Conservation (phyloP, 305 asterid genomes). For the Fraxinus sp. region DNA sequence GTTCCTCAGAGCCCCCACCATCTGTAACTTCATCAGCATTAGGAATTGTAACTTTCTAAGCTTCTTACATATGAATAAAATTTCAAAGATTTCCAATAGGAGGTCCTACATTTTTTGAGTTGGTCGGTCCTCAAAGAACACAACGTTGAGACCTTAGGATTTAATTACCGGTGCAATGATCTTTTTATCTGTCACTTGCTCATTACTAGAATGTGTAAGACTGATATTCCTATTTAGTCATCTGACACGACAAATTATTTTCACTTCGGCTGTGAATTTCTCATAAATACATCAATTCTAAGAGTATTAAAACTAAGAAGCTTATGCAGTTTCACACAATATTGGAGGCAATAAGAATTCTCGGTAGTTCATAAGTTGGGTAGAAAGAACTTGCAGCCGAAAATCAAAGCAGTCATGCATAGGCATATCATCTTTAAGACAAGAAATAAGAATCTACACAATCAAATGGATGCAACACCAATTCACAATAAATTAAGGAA, state of each 20-base stretch:
- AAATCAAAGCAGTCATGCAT: neutral
- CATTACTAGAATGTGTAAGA: neutral
- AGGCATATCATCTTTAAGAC: neutral
- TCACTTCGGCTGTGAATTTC: neutral
- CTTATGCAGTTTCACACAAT: neutral
- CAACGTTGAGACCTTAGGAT: neutral
- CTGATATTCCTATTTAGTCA: neutral
- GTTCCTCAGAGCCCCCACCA: constrained; percentile 75
- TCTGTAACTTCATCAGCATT: constrained; percentile 51
- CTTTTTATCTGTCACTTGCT: neutral
- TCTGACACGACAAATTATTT: neutral
- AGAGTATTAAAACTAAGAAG: neutral
- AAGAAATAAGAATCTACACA: neutral
- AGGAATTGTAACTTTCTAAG: neutral
- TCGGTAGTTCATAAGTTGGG: neutral
- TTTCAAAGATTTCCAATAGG: neutral
- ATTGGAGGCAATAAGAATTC: neutral
- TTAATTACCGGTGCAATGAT: neutral
- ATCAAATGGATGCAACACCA: neutral
- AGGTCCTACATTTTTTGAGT: neutral
- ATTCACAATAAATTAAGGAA: neutral
- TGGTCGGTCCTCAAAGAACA: neutral
- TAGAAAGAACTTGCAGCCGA: neutral
- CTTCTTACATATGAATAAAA: neutral
- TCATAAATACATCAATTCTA: neutral